Conservation (phyloP, 1,139 yeast genomes). For the Williopsis jadinii region DNA sequence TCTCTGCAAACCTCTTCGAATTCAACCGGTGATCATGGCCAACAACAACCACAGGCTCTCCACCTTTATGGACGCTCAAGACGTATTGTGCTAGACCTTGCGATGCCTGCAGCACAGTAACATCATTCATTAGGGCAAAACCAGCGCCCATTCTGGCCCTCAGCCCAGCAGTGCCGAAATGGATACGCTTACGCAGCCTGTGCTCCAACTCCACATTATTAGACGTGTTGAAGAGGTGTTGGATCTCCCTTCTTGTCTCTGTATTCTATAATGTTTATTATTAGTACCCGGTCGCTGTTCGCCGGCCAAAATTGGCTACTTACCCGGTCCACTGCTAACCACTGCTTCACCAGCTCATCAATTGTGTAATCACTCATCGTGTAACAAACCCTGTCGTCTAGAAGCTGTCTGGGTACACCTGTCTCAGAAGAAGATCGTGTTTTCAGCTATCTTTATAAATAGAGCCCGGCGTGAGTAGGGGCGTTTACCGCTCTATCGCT, state of each 20-base stretch:
- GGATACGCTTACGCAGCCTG: constrained; percentile 45
- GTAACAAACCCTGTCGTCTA: too few species aligned
- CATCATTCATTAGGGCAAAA: constrained; percentile 80
- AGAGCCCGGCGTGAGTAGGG: too few species aligned
- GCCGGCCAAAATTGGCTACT: constrained; percentile 6
- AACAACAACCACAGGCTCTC: constrained; percentile 49
- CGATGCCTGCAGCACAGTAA: constrained; percentile 85
- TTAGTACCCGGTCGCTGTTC: neutral
- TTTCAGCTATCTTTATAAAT: too few species aligned
- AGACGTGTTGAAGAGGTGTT: constrained; percentile 32
- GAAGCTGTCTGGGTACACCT: too few species aligned
- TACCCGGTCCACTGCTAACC: constrained; percentile 40
- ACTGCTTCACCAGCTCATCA: constrained; percentile 34
- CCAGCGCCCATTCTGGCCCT: constrained; percentile 89
- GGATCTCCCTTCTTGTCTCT: constrained; percentile 49
- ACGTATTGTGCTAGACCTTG: constrained; percentile 79
- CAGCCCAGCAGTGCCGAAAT: constrained; percentile 93
- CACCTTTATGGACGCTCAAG: constrained; percentile 21
- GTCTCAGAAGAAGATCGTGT: too few species aligned
- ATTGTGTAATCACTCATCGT: constrained; percentile 1
- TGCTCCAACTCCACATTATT: constrained; percentile 41
- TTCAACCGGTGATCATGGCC: constrained; percentile 91
- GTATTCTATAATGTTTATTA: constrained; percentile 31
- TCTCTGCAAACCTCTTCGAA: constrained; percentile 71
- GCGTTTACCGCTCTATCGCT: too few species aligned